phyloP scores from a whole-genome alignment of 2,329 filamentous ascomycete genomes.

The Dactylella cylindrospora region DNA sequence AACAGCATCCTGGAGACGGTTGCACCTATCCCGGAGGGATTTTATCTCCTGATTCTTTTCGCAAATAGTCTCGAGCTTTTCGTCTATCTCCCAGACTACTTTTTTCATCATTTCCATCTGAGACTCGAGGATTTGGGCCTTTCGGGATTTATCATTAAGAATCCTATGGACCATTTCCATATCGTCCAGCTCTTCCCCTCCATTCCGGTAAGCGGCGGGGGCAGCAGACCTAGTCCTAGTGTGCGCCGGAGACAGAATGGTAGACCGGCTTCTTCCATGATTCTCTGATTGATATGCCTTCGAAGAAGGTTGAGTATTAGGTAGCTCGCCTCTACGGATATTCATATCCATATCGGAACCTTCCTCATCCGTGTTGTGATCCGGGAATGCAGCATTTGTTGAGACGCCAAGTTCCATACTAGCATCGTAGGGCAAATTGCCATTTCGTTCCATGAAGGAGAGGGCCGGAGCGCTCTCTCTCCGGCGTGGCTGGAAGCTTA shows the following conservation, averaged over 20 bases:
- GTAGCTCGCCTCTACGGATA: too few relatives aligned
- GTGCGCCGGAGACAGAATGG: not conserved
- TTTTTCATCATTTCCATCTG: constrained; percentile 15
- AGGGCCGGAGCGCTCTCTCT: too few relatives aligned
- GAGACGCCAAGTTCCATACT: too few relatives aligned
- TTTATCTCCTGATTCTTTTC: constrained; percentile 12
- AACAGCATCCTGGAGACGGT: constrained; percentile 24
- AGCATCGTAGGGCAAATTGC: too few relatives aligned
- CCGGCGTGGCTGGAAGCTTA: too few relatives aligned
- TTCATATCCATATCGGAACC: too few relatives aligned
- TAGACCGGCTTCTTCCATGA: not conserved
- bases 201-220: not conserved
- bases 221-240: not conserved
- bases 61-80: constrained; percentile 19
- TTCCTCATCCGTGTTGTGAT: too few relatives aligned
- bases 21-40: constrained; percentile 19
- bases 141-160: constrained; percentile 17
- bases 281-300: not conserved
- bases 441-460: too few relatives aligned
- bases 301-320: not conserved
- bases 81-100: constrained; percentile 24
- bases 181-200: constrained; percentile 9
- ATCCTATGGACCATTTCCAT: constrained; percentile 27
- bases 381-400: too few relatives aligned
- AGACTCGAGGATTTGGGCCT: constrained; percentile 16